Base-by-base conservation (phyloP, 1,139 yeast species). In the Pichia sp. region DNA sequence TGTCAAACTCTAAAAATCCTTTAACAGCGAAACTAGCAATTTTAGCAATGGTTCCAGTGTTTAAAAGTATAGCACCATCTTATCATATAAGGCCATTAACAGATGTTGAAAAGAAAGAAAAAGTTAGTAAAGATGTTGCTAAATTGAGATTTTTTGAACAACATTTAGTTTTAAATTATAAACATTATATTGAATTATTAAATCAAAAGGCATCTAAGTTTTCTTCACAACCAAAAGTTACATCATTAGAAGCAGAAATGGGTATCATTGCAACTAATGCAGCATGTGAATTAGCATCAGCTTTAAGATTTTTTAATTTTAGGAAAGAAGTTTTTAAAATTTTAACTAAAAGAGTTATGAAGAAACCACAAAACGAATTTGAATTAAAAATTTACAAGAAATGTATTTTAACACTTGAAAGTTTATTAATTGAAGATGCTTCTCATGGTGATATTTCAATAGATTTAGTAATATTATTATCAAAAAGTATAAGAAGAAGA, bases 61-160 rank as follows among this genome's bases (percentile, higher is more conserved):
- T 87, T 70, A 87, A 86, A 58, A 76, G 83, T 46, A 74, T 92
- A 44, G 82, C 95, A 3, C 98, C 98, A 1, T 82, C 94, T 4
- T 92, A 92, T 64, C 76, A 82, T 53, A 89, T 92, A 49, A 74
- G 96, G 60, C 83, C 95, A 2, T 69, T 92, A 44, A 74, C 87
- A 1, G 97, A 87, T 16, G 63, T 77, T 1, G 98, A 92, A 62
- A 80, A 79, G 64, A 77, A 79, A 52, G 95, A 86, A 56, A 86
- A 80, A 57, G 95, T 87, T 4, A 71, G 92, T 23, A 86, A 75
- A 60, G 98, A 92, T 25, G 83, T 90, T 34, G 81, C 85, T 20
- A 76, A 74, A 57, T 66, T 85, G 54, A 76, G 97, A 60, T 73
- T 70, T 47, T 89, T 83, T 62, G 98, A 92, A 65, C 94, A 90